Percentiles rank a stretch among this genome's conserved stretches.
Conservation (phyloP, 2,329 filamentous ascomycete genomes). For the Aspergillus sp. region DNA sequence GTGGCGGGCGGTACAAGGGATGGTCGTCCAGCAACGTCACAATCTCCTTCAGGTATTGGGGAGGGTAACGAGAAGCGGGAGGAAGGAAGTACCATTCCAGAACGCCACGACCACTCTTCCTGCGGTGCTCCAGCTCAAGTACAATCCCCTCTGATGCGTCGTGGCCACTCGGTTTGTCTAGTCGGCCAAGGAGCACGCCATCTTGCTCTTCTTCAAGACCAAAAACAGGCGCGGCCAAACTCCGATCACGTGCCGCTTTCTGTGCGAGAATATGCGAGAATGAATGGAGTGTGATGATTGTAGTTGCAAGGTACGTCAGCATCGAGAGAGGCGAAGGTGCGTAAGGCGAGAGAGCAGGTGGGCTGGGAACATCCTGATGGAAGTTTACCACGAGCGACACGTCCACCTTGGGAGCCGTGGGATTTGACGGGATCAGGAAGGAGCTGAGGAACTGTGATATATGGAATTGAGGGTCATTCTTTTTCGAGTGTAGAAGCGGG, state of each 20-base stretch:
- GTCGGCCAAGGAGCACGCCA: conserved; percentile 71
- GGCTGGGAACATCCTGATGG: conserved; percentile 74
- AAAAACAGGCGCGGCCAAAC: conserved; percentile 72
- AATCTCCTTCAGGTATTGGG: conserved; percentile 52
- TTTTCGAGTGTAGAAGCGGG: conserved; percentile 52
- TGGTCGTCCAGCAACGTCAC: conserved; percentile 74
- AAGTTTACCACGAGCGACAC: conserved; percentile 77
- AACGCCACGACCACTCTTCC: conserved; percentile 78
- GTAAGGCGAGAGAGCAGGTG: conserved; percentile 39
- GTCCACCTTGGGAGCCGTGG: conserved; percentile 33
- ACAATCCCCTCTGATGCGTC: conserved; percentile 63
- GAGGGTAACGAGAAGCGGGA: conserved; percentile 45
- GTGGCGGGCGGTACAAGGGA: conserved; percentile 62
- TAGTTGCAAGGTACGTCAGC: conserved; percentile 83
- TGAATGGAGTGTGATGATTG: conserved; percentile 72
- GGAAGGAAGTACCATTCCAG: conserved; percentile 67
- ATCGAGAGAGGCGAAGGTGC: conserved; percentile 70
- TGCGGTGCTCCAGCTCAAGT: conserved; percentile 80
- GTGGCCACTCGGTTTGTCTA: conserved; percentile 35
- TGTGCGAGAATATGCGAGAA: conserved; percentile 72
- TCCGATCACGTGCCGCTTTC: conserved; percentile 75
- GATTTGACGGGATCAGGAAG: conserved; percentile 58
- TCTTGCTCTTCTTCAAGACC: conserved; percentile 77
- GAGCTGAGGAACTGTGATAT: conserved; percentile 70
- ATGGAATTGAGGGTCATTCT: conserved; percentile 53